These are phyloP conservation scores for Thuidium tamariscinum DNA, from an alignment of 225 moss, liverwort and hornwort genomes.

Conservation along the genomic window DNA sequence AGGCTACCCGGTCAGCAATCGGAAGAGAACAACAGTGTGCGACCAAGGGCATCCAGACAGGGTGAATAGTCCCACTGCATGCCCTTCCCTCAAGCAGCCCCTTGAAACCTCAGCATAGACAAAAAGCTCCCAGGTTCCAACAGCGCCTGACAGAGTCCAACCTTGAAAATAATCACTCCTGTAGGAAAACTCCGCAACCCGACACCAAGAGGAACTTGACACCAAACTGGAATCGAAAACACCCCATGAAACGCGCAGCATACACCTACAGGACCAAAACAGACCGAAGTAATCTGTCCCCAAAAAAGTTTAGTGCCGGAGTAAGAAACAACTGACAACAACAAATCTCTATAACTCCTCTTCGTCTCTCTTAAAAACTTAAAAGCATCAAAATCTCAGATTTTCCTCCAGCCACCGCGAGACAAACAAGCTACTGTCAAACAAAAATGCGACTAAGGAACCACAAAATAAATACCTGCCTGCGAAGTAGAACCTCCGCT, in stretches of 20 bases:
- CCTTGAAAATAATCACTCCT: background rate
- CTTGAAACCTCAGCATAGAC: conserved; percentile 7
- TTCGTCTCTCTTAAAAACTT: background rate
- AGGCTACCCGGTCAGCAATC: background rate
- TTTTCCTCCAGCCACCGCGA: background rate
- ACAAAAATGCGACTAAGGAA: background rate
- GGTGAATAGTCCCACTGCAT: background rate
- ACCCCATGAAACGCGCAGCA: background rate
- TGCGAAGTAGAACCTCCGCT: background rate
- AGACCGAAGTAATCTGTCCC: background rate
- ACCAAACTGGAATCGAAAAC: background rate
- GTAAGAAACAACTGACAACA: background rate
- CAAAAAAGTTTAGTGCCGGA: background rate
- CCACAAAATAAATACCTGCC: background rate
- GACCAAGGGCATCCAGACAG: background rate
- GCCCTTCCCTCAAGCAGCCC: background rate
- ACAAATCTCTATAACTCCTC: background rate
- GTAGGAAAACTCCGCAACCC: background rate
- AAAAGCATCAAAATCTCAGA: background rate
- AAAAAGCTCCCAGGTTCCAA: background rate
- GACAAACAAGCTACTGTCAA: background rate
- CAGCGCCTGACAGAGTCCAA: background rate
- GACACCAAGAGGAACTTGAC: background rate
- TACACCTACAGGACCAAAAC: background rate
- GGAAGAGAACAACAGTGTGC: background rate